phyloP scores from a whole-genome alignment of 2,329 filamentous ascomycete genomes.

The Stachybotrys echinatus region DNA sequence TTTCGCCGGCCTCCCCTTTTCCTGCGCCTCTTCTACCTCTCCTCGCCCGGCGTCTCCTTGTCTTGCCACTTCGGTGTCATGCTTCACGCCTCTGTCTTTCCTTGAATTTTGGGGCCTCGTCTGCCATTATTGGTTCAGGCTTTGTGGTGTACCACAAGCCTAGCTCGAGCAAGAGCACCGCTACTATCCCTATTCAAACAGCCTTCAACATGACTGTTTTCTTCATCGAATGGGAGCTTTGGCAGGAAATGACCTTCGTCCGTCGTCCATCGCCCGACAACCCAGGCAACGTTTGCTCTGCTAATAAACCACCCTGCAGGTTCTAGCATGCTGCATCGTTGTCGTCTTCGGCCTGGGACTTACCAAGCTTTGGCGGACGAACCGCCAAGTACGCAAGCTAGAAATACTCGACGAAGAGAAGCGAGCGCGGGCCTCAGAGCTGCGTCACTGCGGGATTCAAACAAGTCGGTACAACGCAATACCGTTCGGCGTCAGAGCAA shows the following conservation, averaged over 20 bases:
- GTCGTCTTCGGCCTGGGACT: constrained; percentile 64
- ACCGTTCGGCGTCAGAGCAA: constrained; percentile 80
- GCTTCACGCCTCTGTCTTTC: background rate
- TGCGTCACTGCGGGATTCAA: constrained; percentile 49
- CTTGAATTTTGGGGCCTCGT: background rate
- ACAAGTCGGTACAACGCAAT: constrained; percentile 48
- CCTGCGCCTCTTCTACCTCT: background rate
- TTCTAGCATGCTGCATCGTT: constrained; percentile 66
- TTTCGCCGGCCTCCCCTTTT: background rate
- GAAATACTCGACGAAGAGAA: constrained; percentile 64
- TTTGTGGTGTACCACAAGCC: background rate
- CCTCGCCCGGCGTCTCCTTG: background rate
- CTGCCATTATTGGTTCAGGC: background rate
- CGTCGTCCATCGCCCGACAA: constrained; percentile 31
- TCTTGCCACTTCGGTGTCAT: background rate
- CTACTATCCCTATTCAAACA: background rate
- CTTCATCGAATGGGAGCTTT: constrained; percentile 69
- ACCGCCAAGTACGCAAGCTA: constrained; percentile 49
- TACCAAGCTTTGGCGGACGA: constrained; percentile 60
- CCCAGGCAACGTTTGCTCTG: background rate
- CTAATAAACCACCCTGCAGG: constrained; percentile 37
- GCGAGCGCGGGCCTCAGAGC: constrained; percentile 44
- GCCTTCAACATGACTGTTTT: constrained; percentile 37
- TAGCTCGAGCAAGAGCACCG: background rate
- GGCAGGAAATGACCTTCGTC: constrained; percentile 90